phyloP scores from a whole-genome alignment of 345 rosid genomes.

The Rubroshorea leprosula region DNA sequence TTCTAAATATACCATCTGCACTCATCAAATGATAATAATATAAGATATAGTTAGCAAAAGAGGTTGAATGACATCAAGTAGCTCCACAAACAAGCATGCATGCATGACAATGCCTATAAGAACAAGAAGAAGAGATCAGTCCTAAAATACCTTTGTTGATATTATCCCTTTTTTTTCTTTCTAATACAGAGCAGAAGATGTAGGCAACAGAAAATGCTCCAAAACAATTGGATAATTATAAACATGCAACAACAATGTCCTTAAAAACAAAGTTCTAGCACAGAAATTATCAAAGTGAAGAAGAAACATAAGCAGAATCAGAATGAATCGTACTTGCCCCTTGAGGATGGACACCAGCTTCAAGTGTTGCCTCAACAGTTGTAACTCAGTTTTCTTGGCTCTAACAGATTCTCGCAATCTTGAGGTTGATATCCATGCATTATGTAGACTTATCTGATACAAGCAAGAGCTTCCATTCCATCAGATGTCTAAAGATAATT shows the following conservation, averaged over 20 bases:
- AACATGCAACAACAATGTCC: background rate
- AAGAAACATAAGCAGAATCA: slow-evolving; percentile 16
- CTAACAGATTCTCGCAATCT: slow-evolving; percentile 67
- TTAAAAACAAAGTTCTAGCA: background rate
- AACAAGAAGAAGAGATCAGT: too few relatives aligned
- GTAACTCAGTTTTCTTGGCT: slow-evolving; percentile 55
- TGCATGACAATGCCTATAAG: too few relatives aligned
- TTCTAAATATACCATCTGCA: slow-evolving; percentile 63
- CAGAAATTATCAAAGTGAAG: background rate
- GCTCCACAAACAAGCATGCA: too few relatives aligned
- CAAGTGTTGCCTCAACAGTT: slow-evolving; percentile 56
- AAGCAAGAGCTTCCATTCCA: slow-evolving; percentile 6
- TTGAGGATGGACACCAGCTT: slow-evolving; percentile 55
- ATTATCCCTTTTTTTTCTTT: too few relatives aligned
- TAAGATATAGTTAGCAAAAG: too few relatives aligned
- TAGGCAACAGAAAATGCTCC: background rate
- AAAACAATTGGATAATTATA: background rate
- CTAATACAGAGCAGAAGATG: background rate
- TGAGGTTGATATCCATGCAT: slow-evolving; percentile 49
- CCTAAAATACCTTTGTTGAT: too few relatives aligned
- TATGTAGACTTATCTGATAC: slow-evolving; percentile 60
- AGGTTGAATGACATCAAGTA: too few relatives aligned
- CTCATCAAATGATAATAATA: too few relatives aligned
- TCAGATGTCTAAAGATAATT: background rate
- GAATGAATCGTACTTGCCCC: slow-evolving; percentile 52